These are phyloP conservation scores for Ciborinia camelliae DNA, from an alignment of 2,329 filamentous ascomycete species.

Conservation along the genomic window DNA sequence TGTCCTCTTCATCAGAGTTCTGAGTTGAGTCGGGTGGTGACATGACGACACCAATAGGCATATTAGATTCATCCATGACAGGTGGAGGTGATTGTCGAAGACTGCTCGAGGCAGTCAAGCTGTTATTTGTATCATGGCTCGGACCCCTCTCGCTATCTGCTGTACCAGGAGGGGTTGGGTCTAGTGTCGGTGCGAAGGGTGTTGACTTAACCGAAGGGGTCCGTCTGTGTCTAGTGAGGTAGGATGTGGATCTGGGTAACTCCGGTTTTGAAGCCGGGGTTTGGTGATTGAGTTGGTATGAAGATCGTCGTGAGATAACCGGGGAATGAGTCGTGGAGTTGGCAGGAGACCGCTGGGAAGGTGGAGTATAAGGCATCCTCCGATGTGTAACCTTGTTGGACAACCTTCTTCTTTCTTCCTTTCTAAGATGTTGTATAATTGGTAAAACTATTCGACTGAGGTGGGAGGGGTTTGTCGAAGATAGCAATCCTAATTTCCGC, in stretches of 20 bases:
- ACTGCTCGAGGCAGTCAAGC: conserved; percentile 49
- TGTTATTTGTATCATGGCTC: conserved; percentile 33
- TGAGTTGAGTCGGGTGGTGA: conserved; percentile 84
- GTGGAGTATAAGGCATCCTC: conserved; percentile 85
- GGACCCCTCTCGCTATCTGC: conserved; percentile 31
- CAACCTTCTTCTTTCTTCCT: background rate
- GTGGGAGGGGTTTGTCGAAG: conserved; percentile 18
- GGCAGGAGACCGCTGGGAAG: conserved; percentile 62
- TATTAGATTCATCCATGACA: conserved; percentile 64
- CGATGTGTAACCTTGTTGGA: conserved; percentile 17
- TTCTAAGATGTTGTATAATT: background rate
- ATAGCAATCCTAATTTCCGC: conserved; percentile 26
- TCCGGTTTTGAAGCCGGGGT: conserved; percentile 44
- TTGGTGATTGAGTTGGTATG: conserved; percentile 46
- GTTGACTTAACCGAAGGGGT: conserved; percentile 47
- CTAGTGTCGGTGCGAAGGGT: conserved; percentile 35
- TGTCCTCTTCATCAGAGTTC: conserved; percentile 77
- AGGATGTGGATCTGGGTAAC: conserved; percentile 63
- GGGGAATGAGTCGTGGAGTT: conserved; percentile 57
- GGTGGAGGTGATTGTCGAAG: conserved; percentile 83
- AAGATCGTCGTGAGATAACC: conserved; percentile 55
- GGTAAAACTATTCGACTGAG: conserved; percentile 25
- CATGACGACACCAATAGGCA: conserved; percentile 80
- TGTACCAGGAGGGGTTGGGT: conserved; percentile 31
- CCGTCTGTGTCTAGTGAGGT: conserved; percentile 61